Conservation (phyloP, 495 filamentous ascomycete species). For the Trichoderma orchidacearum region DNA sequence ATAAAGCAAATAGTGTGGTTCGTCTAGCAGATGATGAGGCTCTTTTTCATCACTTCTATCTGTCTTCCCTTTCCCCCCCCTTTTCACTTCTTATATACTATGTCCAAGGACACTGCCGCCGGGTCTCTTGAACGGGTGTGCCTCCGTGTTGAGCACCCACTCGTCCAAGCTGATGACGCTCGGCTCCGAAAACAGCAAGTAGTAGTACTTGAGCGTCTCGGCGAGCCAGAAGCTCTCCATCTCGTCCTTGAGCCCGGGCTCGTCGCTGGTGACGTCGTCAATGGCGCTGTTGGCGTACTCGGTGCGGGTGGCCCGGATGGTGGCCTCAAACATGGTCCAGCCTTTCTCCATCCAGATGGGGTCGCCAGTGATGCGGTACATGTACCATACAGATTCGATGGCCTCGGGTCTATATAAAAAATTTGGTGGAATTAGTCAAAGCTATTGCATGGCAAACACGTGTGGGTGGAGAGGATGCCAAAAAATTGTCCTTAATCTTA, state of each 20-base stretch:
- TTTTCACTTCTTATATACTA: background rate
- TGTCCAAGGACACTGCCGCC: background rate
- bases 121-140: constrained; percentile 42
- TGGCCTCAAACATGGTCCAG: constrained; percentile 79
- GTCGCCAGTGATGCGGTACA: constrained; percentile 85
- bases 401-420: constrained; percentile 76
- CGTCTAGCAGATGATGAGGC: too few species aligned
- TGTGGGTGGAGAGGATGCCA: background rate
- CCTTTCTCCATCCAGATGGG: constrained; percentile 68
- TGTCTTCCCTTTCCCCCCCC: background rate
- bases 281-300: constrained; percentile 61
- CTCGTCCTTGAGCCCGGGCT: constrained; percentile 21
- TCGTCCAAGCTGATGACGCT: constrained; percentile 67
- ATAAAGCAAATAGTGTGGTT: too few species aligned
- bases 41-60: background rate
- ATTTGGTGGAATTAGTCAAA: constrained; percentile 8
- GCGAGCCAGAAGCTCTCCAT: constrained; percentile 58
- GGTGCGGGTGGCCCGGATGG: constrained; percentile 51
- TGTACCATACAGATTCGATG: constrained; percentile 90
- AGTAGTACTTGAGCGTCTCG: constrained; percentile 91
- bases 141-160: constrained; percentile 62
- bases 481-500: too few species aligned
- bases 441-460: constrained; percentile 1
- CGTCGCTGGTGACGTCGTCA: constrained; percentile 47
- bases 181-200: constrained; percentile 68